A percentile compares a stretch with the other conserved stretches of the same genome.
Conservation (phyloP, 176 grass and related monocot species). For the Avena insularis region DNA sequence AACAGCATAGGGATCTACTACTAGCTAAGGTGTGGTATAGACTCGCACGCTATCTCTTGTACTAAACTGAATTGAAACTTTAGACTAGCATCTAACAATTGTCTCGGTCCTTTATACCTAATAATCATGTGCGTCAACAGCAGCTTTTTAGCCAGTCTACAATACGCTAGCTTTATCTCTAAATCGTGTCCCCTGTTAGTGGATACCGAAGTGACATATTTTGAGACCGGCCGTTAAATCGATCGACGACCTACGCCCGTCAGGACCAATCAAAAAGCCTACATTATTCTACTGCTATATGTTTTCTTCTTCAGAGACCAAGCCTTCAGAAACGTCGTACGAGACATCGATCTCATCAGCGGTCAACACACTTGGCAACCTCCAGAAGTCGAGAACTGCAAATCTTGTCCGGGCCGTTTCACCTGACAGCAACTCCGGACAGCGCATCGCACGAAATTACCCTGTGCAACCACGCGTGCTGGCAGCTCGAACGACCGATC, state of each 20-base stretch:
- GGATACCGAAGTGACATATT: neutral
- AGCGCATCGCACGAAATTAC: too few relatives aligned
- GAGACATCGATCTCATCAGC: neutral
- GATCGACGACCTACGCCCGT: neutral
- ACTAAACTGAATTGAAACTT: too few relatives aligned
- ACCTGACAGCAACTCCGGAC: neutral
- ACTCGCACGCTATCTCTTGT: too few relatives aligned
- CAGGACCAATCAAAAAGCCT: neutral
- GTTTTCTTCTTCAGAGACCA: neutral
- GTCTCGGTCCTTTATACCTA: too few relatives aligned
- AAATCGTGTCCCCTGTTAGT: neutral
- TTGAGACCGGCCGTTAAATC: slow-evolving; percentile 2
- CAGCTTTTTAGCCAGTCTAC: too few relatives aligned
- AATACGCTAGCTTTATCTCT: too few relatives aligned
- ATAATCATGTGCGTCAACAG: too few relatives aligned
- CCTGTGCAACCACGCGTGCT: too few relatives aligned
- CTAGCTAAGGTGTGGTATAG: too few relatives aligned
- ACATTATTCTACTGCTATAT: neutral
- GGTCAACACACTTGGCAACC: too few relatives aligned
- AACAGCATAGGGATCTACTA: too few relatives aligned
- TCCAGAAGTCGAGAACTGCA: neutral
- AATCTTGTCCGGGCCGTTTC: neutral
- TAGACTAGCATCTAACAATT: too few relatives aligned
- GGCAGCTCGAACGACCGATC: neutral
- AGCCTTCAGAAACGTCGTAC: neutral